Evolutionary conservation across 768 basidiomycete genomes (phyloP).

Genomic region (Asterophora lycoperdoides): DNA sequence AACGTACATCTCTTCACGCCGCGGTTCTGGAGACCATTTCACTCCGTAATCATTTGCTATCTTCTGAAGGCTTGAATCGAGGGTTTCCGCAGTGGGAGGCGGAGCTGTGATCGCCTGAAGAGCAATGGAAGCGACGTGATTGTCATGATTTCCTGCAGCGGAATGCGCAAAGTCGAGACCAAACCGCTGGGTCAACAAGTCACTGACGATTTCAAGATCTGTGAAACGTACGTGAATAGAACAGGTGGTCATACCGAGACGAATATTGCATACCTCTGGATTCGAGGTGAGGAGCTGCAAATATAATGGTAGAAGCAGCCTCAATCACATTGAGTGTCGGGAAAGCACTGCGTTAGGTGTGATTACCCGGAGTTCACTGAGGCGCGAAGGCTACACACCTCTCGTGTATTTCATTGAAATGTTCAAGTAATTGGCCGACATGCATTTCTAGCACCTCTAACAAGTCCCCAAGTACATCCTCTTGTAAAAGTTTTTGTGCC

Average conservation of each 20-base stretch:
- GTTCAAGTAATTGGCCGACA: constrained; percentile 56
- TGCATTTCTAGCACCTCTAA: constrained; percentile 64
- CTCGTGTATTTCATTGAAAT: constrained; percentile 52
- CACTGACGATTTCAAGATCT: constrained; percentile 59
- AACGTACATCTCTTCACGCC: constrained; percentile 59
- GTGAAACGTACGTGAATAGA: constrained; percentile 7
- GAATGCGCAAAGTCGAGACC: constrained; percentile 54
- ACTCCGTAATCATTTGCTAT: constrained; percentile 53
- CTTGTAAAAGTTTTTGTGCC: constrained; percentile 60
- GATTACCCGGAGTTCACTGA: constrained; percentile 1
- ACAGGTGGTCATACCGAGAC: not conserved
- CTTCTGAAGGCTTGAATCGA: constrained; percentile 51
- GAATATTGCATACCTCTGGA: constrained; percentile 46
- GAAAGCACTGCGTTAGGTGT: constrained; percentile 25
- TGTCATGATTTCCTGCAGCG: constrained; percentile 46
- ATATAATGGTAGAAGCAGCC: constrained; percentile 66
- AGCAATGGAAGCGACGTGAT: constrained; percentile 53
- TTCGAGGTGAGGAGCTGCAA: constrained; percentile 50
- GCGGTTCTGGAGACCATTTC: constrained; percentile 58
- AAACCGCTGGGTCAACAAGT: constrained; percentile 50
- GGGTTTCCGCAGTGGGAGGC: constrained; percentile 49
- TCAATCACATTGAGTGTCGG: constrained; percentile 55
- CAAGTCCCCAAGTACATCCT: constrained; percentile 59
- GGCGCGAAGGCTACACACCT: constrained; percentile 29
- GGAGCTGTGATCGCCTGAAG: constrained; percentile 48